Conservation (phyloP, 75 land plant genomes). For the Pinus tabuliformis region DNA sequence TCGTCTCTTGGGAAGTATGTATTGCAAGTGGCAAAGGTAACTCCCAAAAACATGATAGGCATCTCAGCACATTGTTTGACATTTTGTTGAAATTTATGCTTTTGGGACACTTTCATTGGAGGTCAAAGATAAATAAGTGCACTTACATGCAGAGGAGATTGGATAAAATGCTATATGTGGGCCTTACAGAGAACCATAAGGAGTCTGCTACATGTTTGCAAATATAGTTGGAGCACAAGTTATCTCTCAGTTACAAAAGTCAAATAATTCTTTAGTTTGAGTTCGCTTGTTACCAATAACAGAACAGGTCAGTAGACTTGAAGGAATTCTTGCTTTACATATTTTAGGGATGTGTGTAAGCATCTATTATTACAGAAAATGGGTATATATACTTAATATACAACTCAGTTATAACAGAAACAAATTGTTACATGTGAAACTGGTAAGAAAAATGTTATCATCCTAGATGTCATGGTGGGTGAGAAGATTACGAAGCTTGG, state of each 20-base stretch:
- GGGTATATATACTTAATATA: constrained; percentile 12
- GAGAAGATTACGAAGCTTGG: not conserved
- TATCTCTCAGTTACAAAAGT: constrained; percentile 41
- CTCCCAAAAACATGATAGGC: not conserved
- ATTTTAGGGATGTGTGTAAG: not conserved
- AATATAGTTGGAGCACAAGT: constrained; percentile 80
- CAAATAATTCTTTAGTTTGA: constrained; percentile 9
- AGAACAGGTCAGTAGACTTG: constrained; percentile 24
- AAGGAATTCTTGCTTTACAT: not conserved
- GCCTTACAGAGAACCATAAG: constrained; percentile 86
- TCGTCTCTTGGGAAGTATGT: constrained; percentile 62
- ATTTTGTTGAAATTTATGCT: not conserved
- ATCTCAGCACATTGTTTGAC: not conserved
- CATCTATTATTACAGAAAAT: not conserved
- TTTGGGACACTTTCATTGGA: not conserved
- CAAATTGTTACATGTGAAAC: not conserved
- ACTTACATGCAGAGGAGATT: constrained; percentile 65
- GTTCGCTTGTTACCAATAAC: constrained; percentile 10
- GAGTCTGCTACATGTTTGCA: constrained; percentile 82
- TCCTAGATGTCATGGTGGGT: not conserved
- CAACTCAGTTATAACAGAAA: not conserved
- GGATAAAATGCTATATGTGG: constrained; percentile 89
- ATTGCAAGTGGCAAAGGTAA: constrained; percentile 81
- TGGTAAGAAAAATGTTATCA: not conserved
- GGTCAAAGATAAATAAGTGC: not conserved